Percentiles rank a stretch among this genome's conserved stretches.
These are phyloP conservation scores for Penicillium silybi DNA, from an alignment of 495 filamentous ascomycete genomes.

Conservation along the genomic window DNA sequence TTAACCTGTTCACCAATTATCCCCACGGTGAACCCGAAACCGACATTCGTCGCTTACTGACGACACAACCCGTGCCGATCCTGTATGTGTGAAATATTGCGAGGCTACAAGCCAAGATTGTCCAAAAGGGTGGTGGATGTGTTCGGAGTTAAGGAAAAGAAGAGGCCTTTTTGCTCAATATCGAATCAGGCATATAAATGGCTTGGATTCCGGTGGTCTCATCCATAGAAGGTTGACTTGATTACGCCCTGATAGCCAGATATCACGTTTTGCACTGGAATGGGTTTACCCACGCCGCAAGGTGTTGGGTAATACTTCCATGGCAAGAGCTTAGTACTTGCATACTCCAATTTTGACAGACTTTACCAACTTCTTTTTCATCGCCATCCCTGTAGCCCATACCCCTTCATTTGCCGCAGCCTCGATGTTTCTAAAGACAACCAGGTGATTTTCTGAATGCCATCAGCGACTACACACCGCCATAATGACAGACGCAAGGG, in stretches of 20 bases:
- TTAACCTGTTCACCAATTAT: background rate
- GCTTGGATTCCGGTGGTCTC: background rate
- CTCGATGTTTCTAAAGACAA: no score
- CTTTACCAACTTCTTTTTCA: background rate
- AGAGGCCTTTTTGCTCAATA: background rate
- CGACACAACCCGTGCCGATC: background rate
- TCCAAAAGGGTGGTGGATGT: background rate
- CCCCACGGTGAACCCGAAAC: background rate
- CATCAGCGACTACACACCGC: no score
- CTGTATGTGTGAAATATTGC: slow-evolving; percentile 11
- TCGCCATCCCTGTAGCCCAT: background rate
- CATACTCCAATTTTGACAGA: background rate
- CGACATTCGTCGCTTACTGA: slow-evolving; percentile 6
- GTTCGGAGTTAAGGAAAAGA: background rate
- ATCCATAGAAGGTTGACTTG: background rate
- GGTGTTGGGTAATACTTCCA: background rate
- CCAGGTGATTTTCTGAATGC: no score
- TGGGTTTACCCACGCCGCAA: background rate
- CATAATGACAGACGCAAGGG: no score
- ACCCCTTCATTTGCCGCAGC: no score
- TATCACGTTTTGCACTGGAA: background rate
- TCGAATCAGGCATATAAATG: background rate
- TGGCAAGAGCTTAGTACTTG: background rate
- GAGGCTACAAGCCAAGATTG: background rate
- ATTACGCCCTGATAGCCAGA: background rate